Percentiles rank a stretch among this genome's conserved stretches.
Conservation (phyloP, 345 rosid genomes). For the Atalantia buxifolia region DNA sequence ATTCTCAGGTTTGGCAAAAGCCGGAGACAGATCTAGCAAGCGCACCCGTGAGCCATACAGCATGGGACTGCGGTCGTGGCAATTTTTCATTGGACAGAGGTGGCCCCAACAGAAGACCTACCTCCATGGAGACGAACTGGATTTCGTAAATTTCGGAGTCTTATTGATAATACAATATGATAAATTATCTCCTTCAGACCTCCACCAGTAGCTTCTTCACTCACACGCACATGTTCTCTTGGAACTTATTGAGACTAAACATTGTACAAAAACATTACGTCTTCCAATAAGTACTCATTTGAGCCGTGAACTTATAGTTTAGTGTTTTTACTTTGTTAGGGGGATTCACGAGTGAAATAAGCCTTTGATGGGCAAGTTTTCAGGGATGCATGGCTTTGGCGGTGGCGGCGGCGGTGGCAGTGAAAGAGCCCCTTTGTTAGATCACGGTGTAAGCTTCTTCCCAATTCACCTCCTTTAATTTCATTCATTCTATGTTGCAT, state of each 20-base stretch:
- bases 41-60: too few relatives aligned
- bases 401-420: conserved; percentile 9
- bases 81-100: rapidly evolving
- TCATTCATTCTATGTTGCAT: background rate
- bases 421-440: conserved; percentile 36
- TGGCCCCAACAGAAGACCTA: too few relatives aligned
- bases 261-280: background rate
- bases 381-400: conserved; percentile 15
- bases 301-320: background rate
- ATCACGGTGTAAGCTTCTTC: conserved; percentile 24
- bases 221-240: background rate
- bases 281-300: background rate
- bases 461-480: background rate
- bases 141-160: too few relatives aligned
- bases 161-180: too few relatives aligned
- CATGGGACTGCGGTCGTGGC: background rate
- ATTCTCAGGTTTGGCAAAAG: background rate
- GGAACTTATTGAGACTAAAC: background rate
- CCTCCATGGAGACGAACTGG: too few relatives aligned
- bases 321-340: background rate
- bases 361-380: conserved; percentile 2
- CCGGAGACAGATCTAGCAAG: background rate
- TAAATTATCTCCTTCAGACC: too few relatives aligned
- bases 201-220: too few relatives aligned
- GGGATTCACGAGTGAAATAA: background rate